Percentiles rank a stretch among this genome's conserved stretches.
These are phyloP conservation scores for Pyrenophora tritici-repentis DNA, from an alignment of 2,329 filamentous ascomycete species.

Conservation along the genomic window DNA sequence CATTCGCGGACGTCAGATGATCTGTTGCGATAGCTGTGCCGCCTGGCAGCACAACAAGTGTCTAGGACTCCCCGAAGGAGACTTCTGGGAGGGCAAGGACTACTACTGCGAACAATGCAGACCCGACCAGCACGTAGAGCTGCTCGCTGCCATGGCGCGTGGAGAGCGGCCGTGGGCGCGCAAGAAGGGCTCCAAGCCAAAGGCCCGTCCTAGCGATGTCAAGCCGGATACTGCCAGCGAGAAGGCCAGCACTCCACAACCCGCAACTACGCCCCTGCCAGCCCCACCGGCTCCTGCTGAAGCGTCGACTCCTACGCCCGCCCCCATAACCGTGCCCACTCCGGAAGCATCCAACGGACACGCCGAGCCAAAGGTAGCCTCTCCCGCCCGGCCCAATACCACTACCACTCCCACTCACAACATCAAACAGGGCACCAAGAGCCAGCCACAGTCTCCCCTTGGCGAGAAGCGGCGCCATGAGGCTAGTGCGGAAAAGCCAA, in stretches of 20 bases:
- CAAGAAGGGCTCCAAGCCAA: constrained; percentile 63
- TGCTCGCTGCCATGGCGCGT: constrained; percentile 75
- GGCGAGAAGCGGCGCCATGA: constrained; percentile 47
- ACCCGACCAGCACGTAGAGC: constrained; percentile 79
- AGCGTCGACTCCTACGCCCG: constrained; percentile 19
- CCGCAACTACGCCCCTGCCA: constrained; percentile 23
- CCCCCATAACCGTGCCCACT: constrained; percentile 12
- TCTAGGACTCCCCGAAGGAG: constrained; percentile 79
- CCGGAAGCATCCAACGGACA: constrained; percentile 33
- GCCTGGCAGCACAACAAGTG: constrained; percentile 99
- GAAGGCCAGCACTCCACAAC: constrained; percentile 30
- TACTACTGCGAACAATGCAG: constrained; percentile 94
- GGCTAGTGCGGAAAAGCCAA: constrained; percentile 37
- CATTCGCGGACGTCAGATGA: constrained; percentile 88
- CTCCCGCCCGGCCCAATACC: too few species aligned
- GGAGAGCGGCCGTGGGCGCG: constrained; percentile 84
- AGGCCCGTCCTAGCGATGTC: constrained; percentile 68
- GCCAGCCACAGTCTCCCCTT: constrained; percentile 41
- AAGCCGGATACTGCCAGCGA: constrained; percentile 54
- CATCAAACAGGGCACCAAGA: constrained; percentile 30
- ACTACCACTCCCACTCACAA: constrained; percentile 10
- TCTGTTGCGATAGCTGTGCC: constrained; percentile 88
- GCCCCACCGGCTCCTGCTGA: constrained; percentile 13
- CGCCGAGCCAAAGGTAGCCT: constrained; percentile 31
- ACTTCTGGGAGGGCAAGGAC: constrained; percentile 55